Conservation (phyloP, 2,329 filamentous ascomycete species). For the Fusarium globosum region DNA sequence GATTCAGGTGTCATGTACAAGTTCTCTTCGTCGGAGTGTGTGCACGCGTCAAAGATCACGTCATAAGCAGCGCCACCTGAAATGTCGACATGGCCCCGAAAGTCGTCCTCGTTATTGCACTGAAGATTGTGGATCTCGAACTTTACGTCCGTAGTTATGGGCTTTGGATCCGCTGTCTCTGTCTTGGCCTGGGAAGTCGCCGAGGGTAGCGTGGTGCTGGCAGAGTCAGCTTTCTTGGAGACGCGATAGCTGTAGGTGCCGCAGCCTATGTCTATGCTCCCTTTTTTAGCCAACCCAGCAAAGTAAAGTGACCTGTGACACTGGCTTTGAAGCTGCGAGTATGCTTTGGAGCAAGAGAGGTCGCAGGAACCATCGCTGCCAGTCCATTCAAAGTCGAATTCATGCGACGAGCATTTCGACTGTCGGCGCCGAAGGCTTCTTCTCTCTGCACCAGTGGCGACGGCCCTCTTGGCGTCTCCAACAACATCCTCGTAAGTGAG, state of each 20-base stretch:
- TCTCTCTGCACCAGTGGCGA: neutral
- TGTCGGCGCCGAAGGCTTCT: neutral
- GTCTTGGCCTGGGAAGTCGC: neutral
- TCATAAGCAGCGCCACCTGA: accelerated
- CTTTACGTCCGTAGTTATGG: neutral
- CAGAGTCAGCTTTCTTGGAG: neutral
- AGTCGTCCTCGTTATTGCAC: neutral
- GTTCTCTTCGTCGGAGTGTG: accelerated
- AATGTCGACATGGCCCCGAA: neutral
- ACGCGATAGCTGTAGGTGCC: neutral
- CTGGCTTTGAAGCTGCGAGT: neutral
- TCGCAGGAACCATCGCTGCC: neutral
- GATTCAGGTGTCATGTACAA: neutral
- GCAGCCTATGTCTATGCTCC: neutral
- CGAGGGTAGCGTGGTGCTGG: neutral
- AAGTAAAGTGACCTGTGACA: neutral
- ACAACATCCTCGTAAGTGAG: neutral
- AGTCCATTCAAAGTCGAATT: neutral
- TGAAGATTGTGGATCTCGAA: neutral
- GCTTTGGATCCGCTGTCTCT: neutral
- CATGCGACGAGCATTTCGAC: neutral
- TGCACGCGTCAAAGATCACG: neutral
- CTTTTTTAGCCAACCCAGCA: neutral
- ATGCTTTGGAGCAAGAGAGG: neutral
- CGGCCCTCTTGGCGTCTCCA: neutral